Conservation (phyloP, 139 green algal species). For the Picochlorum sp. region DNA sequence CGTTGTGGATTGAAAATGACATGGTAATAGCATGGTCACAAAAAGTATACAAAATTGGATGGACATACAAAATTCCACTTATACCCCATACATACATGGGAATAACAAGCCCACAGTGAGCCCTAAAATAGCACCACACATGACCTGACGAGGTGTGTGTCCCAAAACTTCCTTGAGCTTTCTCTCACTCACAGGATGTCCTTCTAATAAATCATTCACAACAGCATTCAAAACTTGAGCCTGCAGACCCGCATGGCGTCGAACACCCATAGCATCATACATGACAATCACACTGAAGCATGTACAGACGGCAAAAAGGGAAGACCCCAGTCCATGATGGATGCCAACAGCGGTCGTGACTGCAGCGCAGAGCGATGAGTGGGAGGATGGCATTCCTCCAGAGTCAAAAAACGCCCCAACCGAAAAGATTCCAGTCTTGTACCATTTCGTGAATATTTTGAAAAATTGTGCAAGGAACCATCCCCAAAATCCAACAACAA, state of each 20-base stretch:
- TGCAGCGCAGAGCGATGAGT: conserved; percentile 80
- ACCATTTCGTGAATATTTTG: conserved; percentile 86
- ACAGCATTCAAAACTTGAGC: conserved; percentile 90
- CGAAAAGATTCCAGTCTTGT: conserved; percentile 74
- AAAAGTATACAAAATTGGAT: conserved; percentile 7
- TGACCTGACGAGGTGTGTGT: conserved; percentile 87
- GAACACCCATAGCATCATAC: conserved; percentile 96
- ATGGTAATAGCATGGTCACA: conserved; percentile 14
- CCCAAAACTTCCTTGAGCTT: conserved; percentile 97
- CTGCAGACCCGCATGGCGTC: conserved; percentile 82
- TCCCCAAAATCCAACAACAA: conserved; percentile 77
- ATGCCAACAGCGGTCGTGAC: conserved; percentile 84
- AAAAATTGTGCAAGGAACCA: conserved; percentile 79
- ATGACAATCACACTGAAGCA: conserved; percentile 95
- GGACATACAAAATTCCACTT: neutral
- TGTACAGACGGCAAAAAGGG: conserved; percentile 78
- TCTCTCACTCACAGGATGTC: conserved; percentile 53
- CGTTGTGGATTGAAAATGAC: conserved; percentile 30
- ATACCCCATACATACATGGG: conserved; percentile 11
- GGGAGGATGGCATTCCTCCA: conserved; percentile 97
- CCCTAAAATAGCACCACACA: conserved; percentile 36
- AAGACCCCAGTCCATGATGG: conserved; percentile 67
- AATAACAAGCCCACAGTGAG: conserved; percentile 48
- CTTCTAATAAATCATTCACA: conserved; percentile 64
- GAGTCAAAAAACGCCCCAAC: conserved; percentile 68